Evolutionary conservation across 2,329 filamentous ascomycete genomes (phyloP), one percentile per base, ranked within the genome.

Genomic region (Zasmidium citrigriseum): DNA sequence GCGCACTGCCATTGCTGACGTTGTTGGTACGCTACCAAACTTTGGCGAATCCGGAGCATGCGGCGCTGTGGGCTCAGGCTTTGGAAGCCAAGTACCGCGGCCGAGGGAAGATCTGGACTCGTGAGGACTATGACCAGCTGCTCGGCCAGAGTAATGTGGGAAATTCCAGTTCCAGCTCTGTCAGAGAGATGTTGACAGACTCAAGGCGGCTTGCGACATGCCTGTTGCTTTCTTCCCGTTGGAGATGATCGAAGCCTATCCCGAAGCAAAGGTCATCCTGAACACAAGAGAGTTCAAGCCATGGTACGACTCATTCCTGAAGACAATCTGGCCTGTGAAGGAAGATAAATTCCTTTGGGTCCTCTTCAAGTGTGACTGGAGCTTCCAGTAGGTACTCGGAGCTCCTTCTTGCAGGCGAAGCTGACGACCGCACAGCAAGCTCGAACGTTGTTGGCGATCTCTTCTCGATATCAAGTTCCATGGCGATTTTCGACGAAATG

Each of bases 61-160:
- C n/a, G n/a, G n/a, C n/a, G n/a, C n/a, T n/a, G n/a, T n/a, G n/a
- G n/a, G n/a, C n/a, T n/a, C n/a, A n/a, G n/a, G n/a, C n/a, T n/a
- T n/a, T n/a, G n/a, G n/a, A n/a, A n/a, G n/a, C n/a, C n/a, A n/a
- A 50, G 47, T 50, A 50, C 24, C 23, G 34, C 18, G 34, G 34
- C 47, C 27, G 34, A 9, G 47, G 47, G 23, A 50, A 25, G 12
- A 18, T 11, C 14, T 50, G 47, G 47, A 27, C 27, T 12, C 27
- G 47, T 9, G 23, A 50, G 20, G 47, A 50, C 18, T 50, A 27
- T n/a, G 47, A 50, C 20, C 47, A 50, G 47, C 27, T 50, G 12
- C 23, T 50, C 23, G 47, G 47, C 21, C 23, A 50, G 12, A 68
- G 62, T 47, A 64, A 62, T 21, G 72, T 65, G 1, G 65, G 72